Evolutionary conservation across 1,284 basidiomycete genomes (phyloP).

Genomic region (Fomitiporia mediterranea): DNA sequence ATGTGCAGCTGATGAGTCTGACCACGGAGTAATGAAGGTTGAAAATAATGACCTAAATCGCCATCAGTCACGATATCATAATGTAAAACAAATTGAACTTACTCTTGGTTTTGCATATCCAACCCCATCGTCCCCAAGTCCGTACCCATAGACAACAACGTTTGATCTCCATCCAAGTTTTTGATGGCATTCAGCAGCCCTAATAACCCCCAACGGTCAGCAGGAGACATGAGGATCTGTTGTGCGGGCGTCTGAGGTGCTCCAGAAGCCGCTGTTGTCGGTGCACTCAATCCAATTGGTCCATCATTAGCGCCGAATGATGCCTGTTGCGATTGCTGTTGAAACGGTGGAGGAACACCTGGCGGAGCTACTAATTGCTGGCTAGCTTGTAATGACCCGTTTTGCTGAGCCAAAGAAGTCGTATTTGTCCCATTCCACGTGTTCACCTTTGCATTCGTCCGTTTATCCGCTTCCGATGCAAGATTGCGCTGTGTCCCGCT

Average conservation of each 20-base stretch:
- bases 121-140: slow-evolving; percentile 92
- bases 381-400: slow-evolving; percentile 7
- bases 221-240: slow-evolving; percentile 90
- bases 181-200: slow-evolving; percentile 90
- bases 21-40: slow-evolving; percentile 96
- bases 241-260: slow-evolving; percentile 85
- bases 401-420: slow-evolving; percentile 5
- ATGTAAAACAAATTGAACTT: slow-evolving; percentile 33
- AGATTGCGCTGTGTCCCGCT: slow-evolving; percentile 48
- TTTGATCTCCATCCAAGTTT: slow-evolving; percentile 84
- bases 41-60: slow-evolving; percentile 76
- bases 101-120: slow-evolving; percentile 85
- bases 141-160: slow-evolving; percentile 83
- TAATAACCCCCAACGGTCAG: slow-evolving; percentile 92
- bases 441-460: slow-evolving; percentile 28
- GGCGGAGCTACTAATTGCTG: slow-evolving; percentile 15
- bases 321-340: slow-evolving; percentile 23
- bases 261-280: slow-evolving; percentile 30
- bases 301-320: slow-evolving; percentile 26
- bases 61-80: slow-evolving; percentile 21
- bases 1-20: slow-evolving; percentile 80
- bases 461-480: slow-evolving; percentile 37
- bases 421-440: slow-evolving; percentile 26
- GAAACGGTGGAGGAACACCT: slow-evolving; percentile 17
- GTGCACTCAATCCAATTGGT: slow-evolving; percentile 22